Evolutionary conservation across 306 rosid species (phyloP).

Genomic region (Mimosa pudica): DNA sequence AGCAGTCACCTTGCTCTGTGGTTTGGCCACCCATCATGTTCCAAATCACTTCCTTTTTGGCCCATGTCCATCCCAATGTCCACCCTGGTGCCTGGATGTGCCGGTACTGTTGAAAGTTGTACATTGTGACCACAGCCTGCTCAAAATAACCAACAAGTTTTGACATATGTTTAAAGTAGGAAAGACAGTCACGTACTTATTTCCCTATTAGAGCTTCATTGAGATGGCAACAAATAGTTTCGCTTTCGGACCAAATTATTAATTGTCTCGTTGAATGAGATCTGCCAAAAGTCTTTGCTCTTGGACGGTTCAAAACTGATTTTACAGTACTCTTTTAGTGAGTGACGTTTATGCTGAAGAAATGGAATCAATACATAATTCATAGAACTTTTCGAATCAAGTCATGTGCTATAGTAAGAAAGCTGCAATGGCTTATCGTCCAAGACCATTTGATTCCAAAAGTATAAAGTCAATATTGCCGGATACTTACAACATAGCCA

Average conservation of each 20-base stretch:
- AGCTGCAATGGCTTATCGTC: slow-evolving; percentile 3
- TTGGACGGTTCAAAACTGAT: neutral
- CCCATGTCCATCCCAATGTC: slow-evolving; percentile 97
- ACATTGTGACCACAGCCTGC: slow-evolving; percentile 94
- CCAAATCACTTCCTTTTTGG: slow-evolving; percentile 95
- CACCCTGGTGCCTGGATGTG: slow-evolving; percentile 93
- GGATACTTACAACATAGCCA: slow-evolving; percentile 86
- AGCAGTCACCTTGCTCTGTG: slow-evolving; percentile 96
- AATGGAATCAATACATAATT: neutral
- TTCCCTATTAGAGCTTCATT: neutral
- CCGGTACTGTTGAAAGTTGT: slow-evolving; percentile 92
- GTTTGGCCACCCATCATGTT: slow-evolving; percentile 89
- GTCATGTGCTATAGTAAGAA: slow-evolving; percentile 26
- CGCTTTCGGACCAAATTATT: neutral
- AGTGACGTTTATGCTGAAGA: neutral
- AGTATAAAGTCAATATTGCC: neutral
- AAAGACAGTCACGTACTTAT: neutral
- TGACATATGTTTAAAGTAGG: neutral
- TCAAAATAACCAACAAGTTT: slow-evolving; percentile 32
- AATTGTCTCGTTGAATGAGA: slow-evolving; percentile 15
- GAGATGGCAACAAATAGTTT: neutral
- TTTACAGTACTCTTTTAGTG: neutral
- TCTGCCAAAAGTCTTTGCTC: neutral
- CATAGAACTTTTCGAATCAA: neutral
- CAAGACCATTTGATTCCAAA: neutral